Evolutionary conservation across 2,329 filamentous ascomycete species (phyloP).

Genomic region (Talaromyces piceae): DNA sequence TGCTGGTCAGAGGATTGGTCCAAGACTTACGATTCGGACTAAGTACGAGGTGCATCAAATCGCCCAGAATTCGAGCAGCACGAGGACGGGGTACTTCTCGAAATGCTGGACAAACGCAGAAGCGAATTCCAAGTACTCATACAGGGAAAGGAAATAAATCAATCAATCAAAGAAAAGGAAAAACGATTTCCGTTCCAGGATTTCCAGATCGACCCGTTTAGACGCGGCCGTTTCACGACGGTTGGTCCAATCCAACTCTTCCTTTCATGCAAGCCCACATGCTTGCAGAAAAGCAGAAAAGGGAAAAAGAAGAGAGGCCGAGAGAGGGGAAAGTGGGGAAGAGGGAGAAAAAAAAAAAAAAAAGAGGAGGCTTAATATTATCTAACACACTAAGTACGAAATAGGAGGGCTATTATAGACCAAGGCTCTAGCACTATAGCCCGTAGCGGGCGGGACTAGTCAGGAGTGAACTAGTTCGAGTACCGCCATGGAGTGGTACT

Average conservation of each 20-base stretch:
- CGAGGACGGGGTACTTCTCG: too few species aligned
- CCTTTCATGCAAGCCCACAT: slow-evolving; percentile 7
- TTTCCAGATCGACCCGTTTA: slow-evolving; percentile 2
- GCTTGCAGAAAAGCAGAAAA: slow-evolving; percentile 4
- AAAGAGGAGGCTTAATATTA: slow-evolving; percentile 1
- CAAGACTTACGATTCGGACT: too few species aligned
- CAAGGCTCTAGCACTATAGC: too few species aligned
- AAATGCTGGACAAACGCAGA: too few species aligned
- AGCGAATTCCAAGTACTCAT: too few species aligned
- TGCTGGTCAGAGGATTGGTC: too few species aligned
- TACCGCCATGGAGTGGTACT: not conserved
- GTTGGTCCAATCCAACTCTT: not conserved
- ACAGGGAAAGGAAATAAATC: too few species aligned
- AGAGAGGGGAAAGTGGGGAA: slow-evolving; percentile 4
- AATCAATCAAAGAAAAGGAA: not conserved
- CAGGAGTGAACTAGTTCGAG: not conserved
- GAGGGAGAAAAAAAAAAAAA: too few species aligned
- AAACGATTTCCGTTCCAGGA: not conserved
- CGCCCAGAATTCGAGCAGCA: too few species aligned
- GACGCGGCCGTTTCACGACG: slow-evolving; percentile 1
- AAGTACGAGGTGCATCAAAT: too few species aligned
- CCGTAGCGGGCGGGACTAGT: not conserved
- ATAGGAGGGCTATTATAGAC: not conserved
- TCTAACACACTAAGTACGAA: not conserved
- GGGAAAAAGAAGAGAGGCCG: not conserved